Percentiles rank a stretch among this genome's conserved stretches.
Evolutionary conservation across 768 basidiomycete genomes (phyloP).

Genomic region (Heimioporus sp.): DNA sequence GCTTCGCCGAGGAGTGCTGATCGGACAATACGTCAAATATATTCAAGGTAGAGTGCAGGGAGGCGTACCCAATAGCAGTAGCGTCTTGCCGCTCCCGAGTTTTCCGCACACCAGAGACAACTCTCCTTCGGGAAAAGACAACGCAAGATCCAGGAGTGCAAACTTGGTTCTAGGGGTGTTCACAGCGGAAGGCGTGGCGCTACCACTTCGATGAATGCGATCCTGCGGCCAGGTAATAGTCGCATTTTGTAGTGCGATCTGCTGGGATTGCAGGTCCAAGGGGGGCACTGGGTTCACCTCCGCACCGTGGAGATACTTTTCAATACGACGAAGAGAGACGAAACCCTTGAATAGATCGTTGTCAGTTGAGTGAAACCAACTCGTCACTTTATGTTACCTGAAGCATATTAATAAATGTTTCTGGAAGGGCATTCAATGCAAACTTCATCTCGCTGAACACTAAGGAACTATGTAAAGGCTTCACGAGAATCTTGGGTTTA

Average conservation of each 20-base stretch:
- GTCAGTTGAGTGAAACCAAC: background rate
- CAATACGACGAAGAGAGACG: constrained; percentile 86
- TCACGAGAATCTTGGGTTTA: background rate
- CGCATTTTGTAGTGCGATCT: constrained; percentile 76
- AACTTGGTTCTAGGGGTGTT: constrained; percentile 81
- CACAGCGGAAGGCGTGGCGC: constrained; percentile 49
- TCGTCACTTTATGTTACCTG: constrained; percentile 45
- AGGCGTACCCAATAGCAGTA: constrained; percentile 63
- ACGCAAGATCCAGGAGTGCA: constrained; percentile 69
- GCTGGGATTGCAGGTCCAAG: constrained; percentile 52
- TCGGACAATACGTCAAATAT: constrained; percentile 7
- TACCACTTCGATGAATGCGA: constrained; percentile 44
- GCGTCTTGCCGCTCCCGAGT: constrained; percentile 85
- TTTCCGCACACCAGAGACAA: constrained; percentile 87
- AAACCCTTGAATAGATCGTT: constrained; percentile 45
- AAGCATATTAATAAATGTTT: constrained; percentile 87
- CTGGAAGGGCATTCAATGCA: constrained; percentile 83
- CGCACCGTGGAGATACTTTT: constrained; percentile 76
- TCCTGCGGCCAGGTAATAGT: constrained; percentile 92
- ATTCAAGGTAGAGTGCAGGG: background rate
- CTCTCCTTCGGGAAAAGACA: constrained; percentile 77
- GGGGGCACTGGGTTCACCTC: constrained; percentile 70
- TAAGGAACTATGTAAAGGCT: constrained; percentile 20
- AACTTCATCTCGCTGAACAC: constrained; percentile 90
- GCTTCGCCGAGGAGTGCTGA: constrained; percentile 67